Percentiles rank a stretch among this genome's conserved stretches.
Conservation (phyloP, 768 basidiomycete species). For the Pleurotus djamor region DNA sequence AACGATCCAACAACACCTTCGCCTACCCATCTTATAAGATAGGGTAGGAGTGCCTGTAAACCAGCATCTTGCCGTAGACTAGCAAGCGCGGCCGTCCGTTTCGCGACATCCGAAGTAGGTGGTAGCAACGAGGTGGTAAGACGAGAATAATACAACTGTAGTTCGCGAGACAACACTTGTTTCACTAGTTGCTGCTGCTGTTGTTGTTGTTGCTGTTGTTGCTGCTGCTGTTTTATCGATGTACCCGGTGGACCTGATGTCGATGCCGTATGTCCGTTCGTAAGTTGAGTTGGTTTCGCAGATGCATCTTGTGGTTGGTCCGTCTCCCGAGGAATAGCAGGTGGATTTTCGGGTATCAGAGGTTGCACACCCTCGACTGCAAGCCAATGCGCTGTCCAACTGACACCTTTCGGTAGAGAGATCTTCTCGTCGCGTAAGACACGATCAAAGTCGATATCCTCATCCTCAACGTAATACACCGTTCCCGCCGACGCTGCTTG, state of each 20-base stretch:
- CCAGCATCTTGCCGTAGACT: constrained; percentile 90
- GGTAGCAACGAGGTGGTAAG: constrained; percentile 85
- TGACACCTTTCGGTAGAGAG: constrained; percentile 73
- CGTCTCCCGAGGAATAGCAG: constrained; percentile 65
- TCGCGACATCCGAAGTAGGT: constrained; percentile 60
- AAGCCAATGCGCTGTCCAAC: constrained; percentile 96
- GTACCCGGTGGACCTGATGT: constrained; percentile 10
- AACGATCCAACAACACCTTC: constrained; percentile 78
- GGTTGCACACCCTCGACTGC: constrained; percentile 98
- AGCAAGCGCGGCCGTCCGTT: constrained; percentile 87
- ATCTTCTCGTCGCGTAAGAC: constrained; percentile 87
- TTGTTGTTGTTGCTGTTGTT: constrained; percentile 48
- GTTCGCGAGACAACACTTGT: constrained; percentile 88
- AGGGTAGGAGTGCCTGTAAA: constrained; percentile 87
- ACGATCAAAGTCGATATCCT: constrained; percentile 95
- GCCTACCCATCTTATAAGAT: constrained; percentile 92
- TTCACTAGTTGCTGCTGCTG: constrained; percentile 81
- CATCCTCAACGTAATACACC: constrained; percentile 94
- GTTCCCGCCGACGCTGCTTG: constrained; percentile 54
- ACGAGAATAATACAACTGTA: constrained; percentile 93
- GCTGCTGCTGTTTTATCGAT: constrained; percentile 30
- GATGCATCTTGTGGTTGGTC: constrained; percentile 15
- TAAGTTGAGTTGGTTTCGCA: background rate
- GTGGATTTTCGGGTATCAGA: constrained; percentile 93
- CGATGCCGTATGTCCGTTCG: constrained; percentile 3